Conservation (phyloP, 2,329 filamentous ascomycete genomes). For the Hypoxylon sp. region DNA sequence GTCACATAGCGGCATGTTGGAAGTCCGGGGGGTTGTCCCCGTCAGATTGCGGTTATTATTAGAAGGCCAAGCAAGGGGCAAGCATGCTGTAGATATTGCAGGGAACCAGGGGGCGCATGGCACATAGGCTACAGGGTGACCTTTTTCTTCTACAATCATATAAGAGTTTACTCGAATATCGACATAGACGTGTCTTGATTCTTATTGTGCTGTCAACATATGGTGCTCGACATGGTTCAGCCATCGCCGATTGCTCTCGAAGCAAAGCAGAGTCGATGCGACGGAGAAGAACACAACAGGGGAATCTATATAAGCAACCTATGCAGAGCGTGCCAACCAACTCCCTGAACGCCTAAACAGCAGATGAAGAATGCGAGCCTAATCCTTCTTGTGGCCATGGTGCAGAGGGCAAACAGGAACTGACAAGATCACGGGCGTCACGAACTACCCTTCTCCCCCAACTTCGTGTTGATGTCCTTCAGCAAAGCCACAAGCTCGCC, state of each 20-base stretch:
- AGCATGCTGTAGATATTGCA: conserved; percentile 26
- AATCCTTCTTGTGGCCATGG: not conserved
- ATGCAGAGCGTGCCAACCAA: conserved; percentile 24
- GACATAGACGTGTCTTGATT: not conserved
- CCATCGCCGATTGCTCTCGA: not conserved
- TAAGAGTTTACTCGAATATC: not conserved
- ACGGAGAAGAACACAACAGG: not conserved
- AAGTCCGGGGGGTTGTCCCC: conserved; percentile 10
- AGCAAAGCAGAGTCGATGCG: not conserved
- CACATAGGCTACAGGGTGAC: conserved; percentile 24
- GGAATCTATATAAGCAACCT: conserved; percentile 6
- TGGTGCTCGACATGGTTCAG: not conserved
- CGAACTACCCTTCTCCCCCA: conserved; percentile 50
- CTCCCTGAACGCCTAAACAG: conserved; percentile 28
- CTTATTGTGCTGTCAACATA: not conserved
- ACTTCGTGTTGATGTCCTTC: conserved; percentile 71
- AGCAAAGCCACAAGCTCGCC: conserved; percentile 74
- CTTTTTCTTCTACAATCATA: not conserved
- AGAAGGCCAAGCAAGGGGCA: conserved; percentile 16
- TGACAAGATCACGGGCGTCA: conserved; percentile 7
- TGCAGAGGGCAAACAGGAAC: conserved; percentile 5
- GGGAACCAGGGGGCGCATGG: conserved; percentile 7
- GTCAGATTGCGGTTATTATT: conserved; percentile 20
- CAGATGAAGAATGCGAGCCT: not conserved
- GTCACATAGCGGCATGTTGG: conserved; percentile 11